phyloP scores from a whole-genome alignment of 192 early-diverging fungal species.

The Diversispora epigaea region DNA sequence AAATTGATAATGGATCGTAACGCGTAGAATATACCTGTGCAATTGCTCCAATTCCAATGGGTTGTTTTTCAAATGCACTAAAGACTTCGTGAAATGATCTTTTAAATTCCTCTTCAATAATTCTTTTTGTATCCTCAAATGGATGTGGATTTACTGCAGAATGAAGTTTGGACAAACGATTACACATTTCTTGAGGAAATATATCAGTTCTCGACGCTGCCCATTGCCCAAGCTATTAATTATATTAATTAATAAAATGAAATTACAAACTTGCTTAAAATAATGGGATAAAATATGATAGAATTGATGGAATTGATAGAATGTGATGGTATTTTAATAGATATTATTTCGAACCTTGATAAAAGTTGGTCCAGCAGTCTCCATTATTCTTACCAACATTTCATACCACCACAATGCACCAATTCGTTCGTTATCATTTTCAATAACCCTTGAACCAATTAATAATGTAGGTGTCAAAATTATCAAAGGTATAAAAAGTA shows the following conservation, averaged over 20 bases:
- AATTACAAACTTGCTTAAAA: neutral
- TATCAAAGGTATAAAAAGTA: slow-evolving; percentile 72
- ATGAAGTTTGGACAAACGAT: slow-evolving; percentile 76
- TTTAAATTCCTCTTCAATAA: slow-evolving; percentile 67
- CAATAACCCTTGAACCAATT: slow-evolving; percentile 49
- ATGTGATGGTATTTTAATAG: neutral
- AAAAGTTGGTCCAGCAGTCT: slow-evolving; percentile 90
- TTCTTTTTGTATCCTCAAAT: slow-evolving; percentile 59
- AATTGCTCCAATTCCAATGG: slow-evolving; percentile 92
- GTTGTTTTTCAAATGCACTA: slow-evolving; percentile 68
- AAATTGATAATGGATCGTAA: no score
- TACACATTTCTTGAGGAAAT: slow-evolving; percentile 74
- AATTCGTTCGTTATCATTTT: slow-evolving; percentile 51
- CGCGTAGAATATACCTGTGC: slow-evolving; percentile 67
- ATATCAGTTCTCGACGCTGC: slow-evolving; percentile 88
- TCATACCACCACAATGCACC: slow-evolving; percentile 85
- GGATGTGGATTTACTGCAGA: slow-evolving; percentile 79
- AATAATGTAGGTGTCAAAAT: slow-evolving; percentile 57
- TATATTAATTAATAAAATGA: neutral
- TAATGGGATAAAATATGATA: neutral
- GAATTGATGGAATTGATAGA: slow-evolving; percentile 1
- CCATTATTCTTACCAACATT: slow-evolving; percentile 75
- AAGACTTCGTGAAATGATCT: slow-evolving; percentile 73
- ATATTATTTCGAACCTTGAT: slow-evolving; percentile 65
- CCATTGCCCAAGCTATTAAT: slow-evolving; percentile 81